phyloP scores from a whole-genome alignment of 2,329 filamentous ascomycete species.

The Conoideocrella luteorostrata region DNA sequence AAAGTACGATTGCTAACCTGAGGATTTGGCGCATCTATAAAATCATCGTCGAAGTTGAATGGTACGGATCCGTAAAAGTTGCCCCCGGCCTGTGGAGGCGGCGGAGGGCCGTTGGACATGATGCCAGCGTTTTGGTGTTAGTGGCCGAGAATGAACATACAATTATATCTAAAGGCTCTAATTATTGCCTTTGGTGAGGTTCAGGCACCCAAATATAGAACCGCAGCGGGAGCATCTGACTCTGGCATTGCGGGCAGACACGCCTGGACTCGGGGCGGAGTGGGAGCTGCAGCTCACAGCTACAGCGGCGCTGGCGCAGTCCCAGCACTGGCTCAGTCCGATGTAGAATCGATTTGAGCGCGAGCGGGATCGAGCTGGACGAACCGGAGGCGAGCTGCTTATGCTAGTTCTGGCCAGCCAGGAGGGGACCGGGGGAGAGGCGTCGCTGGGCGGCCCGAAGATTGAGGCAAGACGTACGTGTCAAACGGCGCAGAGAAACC shows the following conservation, averaged over 20 bases:
- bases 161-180: too few species aligned
- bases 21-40: slow-evolving; percentile 6
- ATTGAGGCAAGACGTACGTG: too few species aligned
- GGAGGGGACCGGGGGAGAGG: too few species aligned
- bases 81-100: slow-evolving; percentile 6
- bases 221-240: slow-evolving; percentile 6
- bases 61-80: slow-evolving; percentile 7
- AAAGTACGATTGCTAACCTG: slow-evolving; percentile 6
- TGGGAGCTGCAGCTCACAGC: neutral
- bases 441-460: too few species aligned
- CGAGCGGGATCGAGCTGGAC: too few species aligned
- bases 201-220: neutral
- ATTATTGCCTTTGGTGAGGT: slow-evolving; percentile 5
- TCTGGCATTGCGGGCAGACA: slow-evolving; percentile 7
- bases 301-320: neutral
- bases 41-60: slow-evolving; percentile 3
- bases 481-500: too few species aligned
- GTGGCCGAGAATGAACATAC: neutral
- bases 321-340: too few species aligned
- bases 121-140: too few species aligned
- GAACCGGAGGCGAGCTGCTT: too few species aligned
- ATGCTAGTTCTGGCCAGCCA: too few species aligned
- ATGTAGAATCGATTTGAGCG: too few species aligned
- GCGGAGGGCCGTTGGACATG: slow-evolving; percentile 11
- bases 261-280: slow-evolving; percentile 2